Base-by-base conservation (phyloP, 805 yeast species). In the Danielia reshetovae region DNA sequence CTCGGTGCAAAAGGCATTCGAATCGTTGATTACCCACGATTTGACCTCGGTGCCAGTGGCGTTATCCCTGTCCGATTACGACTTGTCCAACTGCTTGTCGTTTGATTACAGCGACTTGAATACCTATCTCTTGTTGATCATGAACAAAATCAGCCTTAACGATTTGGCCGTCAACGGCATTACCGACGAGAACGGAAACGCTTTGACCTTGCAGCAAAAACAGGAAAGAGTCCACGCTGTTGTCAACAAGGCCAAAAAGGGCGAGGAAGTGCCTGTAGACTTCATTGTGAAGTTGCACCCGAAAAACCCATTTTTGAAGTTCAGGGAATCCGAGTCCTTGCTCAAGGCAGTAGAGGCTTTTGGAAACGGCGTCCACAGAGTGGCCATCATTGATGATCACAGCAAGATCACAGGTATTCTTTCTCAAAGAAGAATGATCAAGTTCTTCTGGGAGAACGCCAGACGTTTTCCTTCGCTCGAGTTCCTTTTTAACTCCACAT, bases 291-390 rank as follows among this genome's bases (percentile, higher is more conserved):
- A 79, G 49, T 64, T 93, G 42, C 82, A 90, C 15, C 88, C 87
- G 21, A 89, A 89, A 55, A 90, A 87, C 52, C 95, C 95, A 3
- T 87, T 89, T 53, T 73, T 84, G 42, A 84, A 85, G 53, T 66
- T 93, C 38, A 74, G 78, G 28, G 88, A 85, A 49, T 46, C 61
- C 15, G 88, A 82, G 36, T 75, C 79, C 14, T 65, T 90, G 34
- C 70, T 81, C 27, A 72, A 77, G 4, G 96, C 86, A 2, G 84
- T 85, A 49, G 94, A 87, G 57, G 79, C 85, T 9, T 68, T 90
- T 42, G 97, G 97, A n/a, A 77, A 85, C 25, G 98, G 98, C 14
- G 96, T 89, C 3, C 98, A 93, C 62, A 73, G 98, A 54, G 77
- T 90, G 14, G 96, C 97, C 8, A 85, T 89, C 36, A 72, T 82